Conservation (phyloP, 768 basidiomycete genomes). For the Lactarius akahatsu region DNA sequence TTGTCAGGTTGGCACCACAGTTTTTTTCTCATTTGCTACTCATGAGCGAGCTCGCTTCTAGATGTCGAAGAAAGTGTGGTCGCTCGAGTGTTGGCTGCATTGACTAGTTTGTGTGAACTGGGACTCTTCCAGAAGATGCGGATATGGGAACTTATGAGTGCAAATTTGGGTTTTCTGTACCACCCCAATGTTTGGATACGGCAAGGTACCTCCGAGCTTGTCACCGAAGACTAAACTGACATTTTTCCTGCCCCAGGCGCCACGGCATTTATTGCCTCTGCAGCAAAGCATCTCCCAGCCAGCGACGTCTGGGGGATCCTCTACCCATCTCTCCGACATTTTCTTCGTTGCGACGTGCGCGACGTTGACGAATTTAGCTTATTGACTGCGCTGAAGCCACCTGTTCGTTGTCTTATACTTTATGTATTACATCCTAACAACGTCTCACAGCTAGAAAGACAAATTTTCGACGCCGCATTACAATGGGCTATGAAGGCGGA, state of each 20-base stretch:
- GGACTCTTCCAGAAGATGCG: slow-evolving; percentile 91
- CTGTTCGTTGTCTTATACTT: slow-evolving; percentile 50
- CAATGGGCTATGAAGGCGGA: slow-evolving; percentile 87
- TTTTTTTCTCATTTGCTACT: not conserved
- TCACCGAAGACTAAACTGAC: slow-evolving; percentile 1
- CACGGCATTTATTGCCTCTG: slow-evolving; percentile 83
- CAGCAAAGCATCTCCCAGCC: slow-evolving; percentile 73
- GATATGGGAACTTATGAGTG: slow-evolving; percentile 96
- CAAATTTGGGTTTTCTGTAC: slow-evolving; percentile 83
- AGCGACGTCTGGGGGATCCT: slow-evolving; percentile 98
- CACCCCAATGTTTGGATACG: slow-evolving; percentile 97
- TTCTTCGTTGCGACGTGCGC: slow-evolving; percentile 79
- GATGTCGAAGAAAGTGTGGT: slow-evolving; percentile 96
- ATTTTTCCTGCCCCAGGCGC: slow-evolving; percentile 52
- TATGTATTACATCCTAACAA: not conserved
- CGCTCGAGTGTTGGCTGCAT: slow-evolving; percentile 80
- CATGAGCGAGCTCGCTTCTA: slow-evolving; percentile 36
- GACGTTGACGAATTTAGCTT: slow-evolving; percentile 72
- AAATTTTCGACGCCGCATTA: slow-evolving; percentile 81
- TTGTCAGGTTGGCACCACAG: slow-evolving; percentile 62
- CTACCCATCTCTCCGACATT: slow-evolving; percentile 86
- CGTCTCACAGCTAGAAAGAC: slow-evolving; percentile 50
- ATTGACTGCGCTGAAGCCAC: slow-evolving; percentile 72
- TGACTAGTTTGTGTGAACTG: slow-evolving; percentile 87
- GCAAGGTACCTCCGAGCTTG: slow-evolving; percentile 57